Percentiles rank a stretch among this genome's conserved stretches.
Evolutionary conservation across 2,329 filamentous ascomycete genomes (phyloP).

Genomic region (Cordyceps militaris): DNA sequence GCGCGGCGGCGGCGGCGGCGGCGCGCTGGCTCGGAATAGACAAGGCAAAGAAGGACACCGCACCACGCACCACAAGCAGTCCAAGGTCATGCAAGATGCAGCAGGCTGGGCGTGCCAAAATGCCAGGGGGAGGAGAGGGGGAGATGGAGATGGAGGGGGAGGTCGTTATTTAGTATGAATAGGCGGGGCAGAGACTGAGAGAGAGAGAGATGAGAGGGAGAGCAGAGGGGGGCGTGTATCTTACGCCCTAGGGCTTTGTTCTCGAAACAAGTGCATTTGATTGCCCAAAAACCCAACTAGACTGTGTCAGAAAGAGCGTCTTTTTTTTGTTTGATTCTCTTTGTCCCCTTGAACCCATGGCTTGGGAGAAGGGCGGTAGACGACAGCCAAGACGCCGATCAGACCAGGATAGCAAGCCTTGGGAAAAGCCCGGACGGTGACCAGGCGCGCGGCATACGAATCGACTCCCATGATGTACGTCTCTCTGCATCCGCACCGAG

Average conservation of each 20-base stretch:
- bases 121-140: not conserved
- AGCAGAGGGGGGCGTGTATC: not conserved
- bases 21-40: not conserved
- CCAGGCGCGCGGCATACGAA: not conserved
- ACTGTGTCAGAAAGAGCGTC: too few relatives aligned
- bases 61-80: not conserved
- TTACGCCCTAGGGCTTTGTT: not conserved
- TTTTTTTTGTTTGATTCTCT: not conserved
- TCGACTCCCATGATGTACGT: not conserved
- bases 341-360: not conserved
- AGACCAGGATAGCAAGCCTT: too few relatives aligned
- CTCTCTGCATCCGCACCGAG: not conserved
- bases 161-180: too few relatives aligned
- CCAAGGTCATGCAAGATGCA: slow-evolving; percentile 6
- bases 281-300: too few relatives aligned
- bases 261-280: too few relatives aligned
- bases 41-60: not conserved
- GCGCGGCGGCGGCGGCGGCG: too few relatives aligned
- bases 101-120: not conserved
- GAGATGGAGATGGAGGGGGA: not conserved
- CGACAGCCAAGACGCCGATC: too few relatives aligned
- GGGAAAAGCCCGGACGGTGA: not conserved
- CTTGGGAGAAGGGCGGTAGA: not conserved
- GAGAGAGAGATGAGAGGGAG: too few relatives aligned
- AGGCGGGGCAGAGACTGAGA: too few relatives aligned